Base-by-base conservation (phyloP, 352 stramenopile genomes). In the Pythium biforme region DNA sequence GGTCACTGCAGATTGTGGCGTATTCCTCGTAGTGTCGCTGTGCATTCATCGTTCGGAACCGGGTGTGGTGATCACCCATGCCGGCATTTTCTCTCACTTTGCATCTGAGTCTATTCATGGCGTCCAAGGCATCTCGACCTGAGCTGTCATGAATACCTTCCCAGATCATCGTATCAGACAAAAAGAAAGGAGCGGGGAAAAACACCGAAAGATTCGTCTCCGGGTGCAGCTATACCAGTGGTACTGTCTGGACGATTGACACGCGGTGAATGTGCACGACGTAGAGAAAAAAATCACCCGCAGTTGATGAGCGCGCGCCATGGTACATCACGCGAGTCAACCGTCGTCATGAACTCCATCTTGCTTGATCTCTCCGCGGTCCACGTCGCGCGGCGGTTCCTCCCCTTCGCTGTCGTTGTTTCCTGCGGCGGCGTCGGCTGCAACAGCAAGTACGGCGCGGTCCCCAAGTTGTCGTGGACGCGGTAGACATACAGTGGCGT, bases 401-500 rank as follows among this genome's bases (percentile, higher is more conserved):
- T 43, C 31, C 34, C n/a, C 2, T n/a, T 2, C 4, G 3, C 37
- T 2, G 11, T 19, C 37, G 5, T n/a, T n/a, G 37, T 15, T n/a
- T 11, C 8, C 49, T 26, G 19, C 3, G 29, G 14, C 33, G 29
- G 27, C 15, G 31, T 43, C 3, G 49, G 29, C 31, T 45, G 31
- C 5, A 55, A 19, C 3, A 45, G 9, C 14, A 41, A 26, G 23
- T 41, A 39, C 14, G 48, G 27, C 48, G 27, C 25, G 6, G n/a
- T n/a, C n/a, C n/a, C 20, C 14, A n/a, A 6, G n/a, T n/a, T 14
- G 37, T 29, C 39, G 11, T 20, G 25, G 15, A 73, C 31, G 25
- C 54, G 41, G 14, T 74, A 76, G 19, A 78, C 14, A n/a, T 63
- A 73, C 31, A 78, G 34, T 45, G 25, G 31, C 4, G n/a, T 26